phyloP scores from a whole-genome alignment of 2,329 filamentous ascomycete genomes.

The Chaetomium globosum region DNA sequence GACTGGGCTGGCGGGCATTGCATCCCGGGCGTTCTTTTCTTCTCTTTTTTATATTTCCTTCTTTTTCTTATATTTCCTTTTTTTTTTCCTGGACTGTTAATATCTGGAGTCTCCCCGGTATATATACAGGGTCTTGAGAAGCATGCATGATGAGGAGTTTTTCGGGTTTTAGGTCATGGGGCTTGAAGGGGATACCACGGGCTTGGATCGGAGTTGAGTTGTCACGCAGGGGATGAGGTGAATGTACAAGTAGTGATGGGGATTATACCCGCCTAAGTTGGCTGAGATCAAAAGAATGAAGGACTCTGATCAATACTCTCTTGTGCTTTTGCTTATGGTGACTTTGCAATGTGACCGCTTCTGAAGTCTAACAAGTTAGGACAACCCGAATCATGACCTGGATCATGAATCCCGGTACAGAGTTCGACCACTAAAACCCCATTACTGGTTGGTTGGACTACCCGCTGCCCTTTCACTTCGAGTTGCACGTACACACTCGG shows the following conservation, averaged over 20 bases:
- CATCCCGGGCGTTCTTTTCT: neutral
- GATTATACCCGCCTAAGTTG: conserved; percentile 24
- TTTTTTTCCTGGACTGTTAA: conserved; percentile 6
- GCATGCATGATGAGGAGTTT: conserved; percentile 30
- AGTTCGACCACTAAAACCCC: neutral
- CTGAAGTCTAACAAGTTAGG: neutral
- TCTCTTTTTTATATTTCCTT: conserved; percentile 7
- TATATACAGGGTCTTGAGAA: conserved; percentile 19
- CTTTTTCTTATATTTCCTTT: conserved; percentile 7
- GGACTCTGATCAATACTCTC: conserved; percentile 6
- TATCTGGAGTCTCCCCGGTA: conserved; percentile 16
- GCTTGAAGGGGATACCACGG: conserved; percentile 26
- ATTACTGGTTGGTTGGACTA: neutral
- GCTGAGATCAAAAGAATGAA: conserved; percentile 23
- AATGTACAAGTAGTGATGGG: conserved; percentile 23
- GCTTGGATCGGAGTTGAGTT: conserved; percentile 10
- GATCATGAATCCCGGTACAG: too few species aligned
- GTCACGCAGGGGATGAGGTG: conserved; percentile 12
- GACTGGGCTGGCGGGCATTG: conserved; percentile 24
- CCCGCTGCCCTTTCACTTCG: neutral
- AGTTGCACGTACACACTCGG: neutral
- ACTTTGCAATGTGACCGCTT: neutral
- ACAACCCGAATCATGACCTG: too few species aligned
- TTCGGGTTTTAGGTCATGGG: conserved; percentile 13
- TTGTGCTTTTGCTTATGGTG: neutral